These are phyloP conservation scores for Hemileia vastatrix DNA, from an alignment of 1,284 basidiomycete genomes.

Conservation along the genomic window DNA sequence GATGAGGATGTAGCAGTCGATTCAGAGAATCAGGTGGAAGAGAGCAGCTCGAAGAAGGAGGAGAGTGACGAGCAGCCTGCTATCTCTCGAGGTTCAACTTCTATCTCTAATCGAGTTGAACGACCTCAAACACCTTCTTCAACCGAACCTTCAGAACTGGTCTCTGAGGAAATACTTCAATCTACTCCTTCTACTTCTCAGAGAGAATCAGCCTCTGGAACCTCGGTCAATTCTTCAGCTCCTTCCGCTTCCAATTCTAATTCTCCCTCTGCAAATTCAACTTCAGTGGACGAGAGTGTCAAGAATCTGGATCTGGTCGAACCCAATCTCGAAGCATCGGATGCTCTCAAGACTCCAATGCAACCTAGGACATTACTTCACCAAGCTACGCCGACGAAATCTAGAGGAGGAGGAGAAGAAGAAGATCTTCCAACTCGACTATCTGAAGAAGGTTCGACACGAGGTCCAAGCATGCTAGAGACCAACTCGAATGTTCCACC, in stretches of 20 bases:
- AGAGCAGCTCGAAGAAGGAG: too few relatives aligned
- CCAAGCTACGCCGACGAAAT: not conserved
- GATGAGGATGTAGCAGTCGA: too few relatives aligned
- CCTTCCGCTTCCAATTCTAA: not conserved
- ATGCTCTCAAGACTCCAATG: not conserved
- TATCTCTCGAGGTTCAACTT: too few relatives aligned
- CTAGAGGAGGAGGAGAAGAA: not conserved
- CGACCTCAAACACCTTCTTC: too few relatives aligned
- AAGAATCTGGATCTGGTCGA: not conserved
- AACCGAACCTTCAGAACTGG: too few relatives aligned
- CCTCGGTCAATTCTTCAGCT: not conserved
- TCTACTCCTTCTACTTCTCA: not conserved
- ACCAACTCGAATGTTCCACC: not conserved
- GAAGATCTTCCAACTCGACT: not conserved
- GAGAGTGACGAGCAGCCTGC: too few relatives aligned
- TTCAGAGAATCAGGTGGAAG: too few relatives aligned
- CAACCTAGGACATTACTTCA: not conserved
- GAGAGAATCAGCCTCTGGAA: not conserved
- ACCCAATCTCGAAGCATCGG: not conserved
- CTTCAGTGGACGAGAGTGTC: not conserved
- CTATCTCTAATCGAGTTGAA: too few relatives aligned
- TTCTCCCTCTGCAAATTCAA: not conserved
- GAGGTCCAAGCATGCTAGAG: not conserved
- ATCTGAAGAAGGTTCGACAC: not conserved
- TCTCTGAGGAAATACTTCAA: not conserved